Conservation (phyloP, 2,329 filamentous ascomycete species). For the Lanzia echinophila region DNA sequence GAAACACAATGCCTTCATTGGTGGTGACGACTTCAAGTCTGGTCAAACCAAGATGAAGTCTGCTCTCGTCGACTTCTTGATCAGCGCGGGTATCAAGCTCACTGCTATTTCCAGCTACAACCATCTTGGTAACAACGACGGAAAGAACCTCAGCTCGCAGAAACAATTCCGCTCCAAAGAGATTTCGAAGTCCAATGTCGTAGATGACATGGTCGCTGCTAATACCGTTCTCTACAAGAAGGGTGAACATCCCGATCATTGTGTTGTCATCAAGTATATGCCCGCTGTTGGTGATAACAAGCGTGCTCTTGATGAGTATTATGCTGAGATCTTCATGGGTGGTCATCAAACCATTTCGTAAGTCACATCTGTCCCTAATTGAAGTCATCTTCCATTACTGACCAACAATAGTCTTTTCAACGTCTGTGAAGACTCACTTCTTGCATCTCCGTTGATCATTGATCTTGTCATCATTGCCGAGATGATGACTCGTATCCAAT, state of each 20-base stretch:
- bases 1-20: constrained; percentile 81
- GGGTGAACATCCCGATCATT: constrained; percentile 95
- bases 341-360: constrained; percentile 93
- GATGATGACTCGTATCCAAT: constrained; percentile 98
- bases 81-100: constrained; percentile 97
- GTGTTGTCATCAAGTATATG: constrained; percentile 99
- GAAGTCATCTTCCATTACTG: constrained; percentile 15
- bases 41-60: constrained; percentile 99
- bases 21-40: constrained; percentile 99
- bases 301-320: constrained; percentile 97
- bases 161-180: constrained; percentile 99
- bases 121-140: constrained; percentile 98
- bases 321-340: constrained; percentile 97
- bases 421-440: constrained; percentile 95
- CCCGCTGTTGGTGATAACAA: constrained; percentile 98
- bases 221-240: constrained; percentile 85
- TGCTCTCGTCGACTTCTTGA: constrained; percentile 94
- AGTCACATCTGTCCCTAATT: constrained; percentile 28
- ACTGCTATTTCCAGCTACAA: constrained; percentile 99
- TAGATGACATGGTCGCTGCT: constrained; percentile 98
- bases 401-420: constrained; percentile 70
- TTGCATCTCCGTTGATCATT: constrained; percentile 94
- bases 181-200: constrained; percentile 98
- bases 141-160: constrained; percentile 96
- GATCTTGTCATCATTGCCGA: constrained; percentile 89